Evolutionary conservation across 2,329 filamentous ascomycete genomes (phyloP), one percentile per base, ranked within the genome.

Genomic region (Chalara sp.): DNA sequence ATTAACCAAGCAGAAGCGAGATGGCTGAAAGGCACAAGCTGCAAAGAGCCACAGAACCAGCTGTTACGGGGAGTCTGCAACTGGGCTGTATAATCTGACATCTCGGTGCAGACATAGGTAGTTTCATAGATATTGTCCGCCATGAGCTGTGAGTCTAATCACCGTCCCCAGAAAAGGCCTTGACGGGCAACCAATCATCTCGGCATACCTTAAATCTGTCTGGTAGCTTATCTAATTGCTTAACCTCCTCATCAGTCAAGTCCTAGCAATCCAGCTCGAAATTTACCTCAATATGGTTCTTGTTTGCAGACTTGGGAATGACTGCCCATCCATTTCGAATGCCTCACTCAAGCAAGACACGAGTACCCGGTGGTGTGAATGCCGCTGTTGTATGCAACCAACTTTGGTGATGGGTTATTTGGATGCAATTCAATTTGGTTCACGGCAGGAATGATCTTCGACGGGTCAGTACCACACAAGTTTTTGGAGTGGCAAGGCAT

Each of bases 341-440:
- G 57, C 88, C 89, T 88, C 89, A 95, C 61, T 83, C 74, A 56
- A 95, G 72, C 85, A 21, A 90, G 76, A 68, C 83, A 86, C 10
- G 84, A 88, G 73, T 89, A 89, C 43, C 80, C 85, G 2, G 86
- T 88, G 65, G 69, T 73, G 73, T 90, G 85, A 65, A 92, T 90
- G 61, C 80, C 83, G 54, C 78, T 76, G 75, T 80, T 83, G 75
- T 86, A 90, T 53, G 80, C 78, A 56, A 91, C 74, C 39, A 91
- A 80, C 72, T 89, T 89, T 47, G 84, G 84, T n/a, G 84, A 89
- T 2, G 87, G 86, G 75, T 87, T 84, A 73, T 86, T 86, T 35
- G 87, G 87, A 71, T 91, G 87, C 28, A 90, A 76, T 70, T 91
- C 87, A 66, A 89, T 80, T 70, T 93, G 87, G 78, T 92, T 91